phyloP scores from a whole-genome alignment of 2,329 filamentous ascomycete genomes.

The Gnomoniopsis sp. region DNA sequence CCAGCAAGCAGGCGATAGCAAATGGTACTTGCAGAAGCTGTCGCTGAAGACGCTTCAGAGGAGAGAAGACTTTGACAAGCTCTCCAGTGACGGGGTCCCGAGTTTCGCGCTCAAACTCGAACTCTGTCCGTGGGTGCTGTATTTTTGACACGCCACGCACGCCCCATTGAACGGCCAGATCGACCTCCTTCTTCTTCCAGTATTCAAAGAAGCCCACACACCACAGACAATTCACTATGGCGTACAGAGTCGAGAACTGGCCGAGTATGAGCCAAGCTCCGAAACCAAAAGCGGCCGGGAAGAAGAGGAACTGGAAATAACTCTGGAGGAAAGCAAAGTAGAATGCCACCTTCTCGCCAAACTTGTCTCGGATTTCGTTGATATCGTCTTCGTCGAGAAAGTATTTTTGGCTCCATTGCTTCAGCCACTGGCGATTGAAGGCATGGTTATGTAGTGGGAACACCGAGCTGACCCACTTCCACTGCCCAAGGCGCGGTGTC shows the following conservation, averaged over 20 bases:
- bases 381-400: slow-evolving; percentile 63
- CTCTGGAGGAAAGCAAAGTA: slow-evolving; percentile 94
- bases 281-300: slow-evolving; percentile 75
- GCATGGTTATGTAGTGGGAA: slow-evolving; percentile 76
- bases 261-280: slow-evolving; percentile 79
- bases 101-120: slow-evolving; percentile 72
- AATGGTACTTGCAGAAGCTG: slow-evolving; percentile 85
- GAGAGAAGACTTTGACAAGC: slow-evolving; percentile 70
- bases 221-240: slow-evolving; percentile 77
- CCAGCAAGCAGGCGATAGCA: slow-evolving; percentile 66
- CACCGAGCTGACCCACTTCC: slow-evolving; percentile 69
- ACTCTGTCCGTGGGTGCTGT: slow-evolving; percentile 73
- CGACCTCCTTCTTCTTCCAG: slow-evolving; percentile 91
- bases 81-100: slow-evolving; percentile 82
- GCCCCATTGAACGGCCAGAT: slow-evolving; percentile 84
- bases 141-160: slow-evolving; percentile 81
- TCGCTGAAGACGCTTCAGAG: slow-evolving; percentile 68
- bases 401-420: slow-evolving; percentile 70
- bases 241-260: slow-evolving; percentile 79
- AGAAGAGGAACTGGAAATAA: slow-evolving; percentile 83
- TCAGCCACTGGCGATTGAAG: slow-evolving; percentile 74
- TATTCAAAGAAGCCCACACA: slow-evolving; percentile 87
- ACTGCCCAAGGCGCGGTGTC: slow-evolving; percentile 63
- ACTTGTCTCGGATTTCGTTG: slow-evolving; percentile 71
- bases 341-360: slow-evolving; percentile 83